phyloP scores from a whole-genome alignment of 2,329 filamentous ascomycete genomes.

The Cercospora nicotianae region DNA sequence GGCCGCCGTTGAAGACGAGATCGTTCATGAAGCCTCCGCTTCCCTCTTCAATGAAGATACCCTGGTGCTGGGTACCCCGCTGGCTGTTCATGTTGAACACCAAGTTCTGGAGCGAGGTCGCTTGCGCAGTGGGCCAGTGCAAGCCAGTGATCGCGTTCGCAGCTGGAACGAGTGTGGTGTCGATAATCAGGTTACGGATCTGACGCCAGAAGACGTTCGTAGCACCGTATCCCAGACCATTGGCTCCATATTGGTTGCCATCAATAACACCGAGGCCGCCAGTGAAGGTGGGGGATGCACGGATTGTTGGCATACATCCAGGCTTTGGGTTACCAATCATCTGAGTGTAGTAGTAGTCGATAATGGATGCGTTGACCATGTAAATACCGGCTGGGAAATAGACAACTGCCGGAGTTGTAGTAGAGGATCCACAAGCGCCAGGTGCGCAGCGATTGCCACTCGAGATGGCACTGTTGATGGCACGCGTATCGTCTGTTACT shows the following conservation, averaged over 20 bases:
- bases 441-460: slow-evolving; percentile 46
- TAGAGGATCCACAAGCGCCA: slow-evolving; percentile 46
- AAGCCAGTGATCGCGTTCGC: slow-evolving; percentile 45
- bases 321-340: slow-evolving; percentile 60
- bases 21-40: slow-evolving; percentile 51
- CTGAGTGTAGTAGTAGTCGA: slow-evolving; percentile 64
- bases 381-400: slow-evolving; percentile 63
- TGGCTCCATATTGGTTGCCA: slow-evolving; percentile 53
- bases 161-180: slow-evolving; percentile 54
- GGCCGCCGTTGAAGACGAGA: slow-evolving; percentile 47
- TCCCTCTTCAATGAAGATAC: slow-evolving; percentile 47
- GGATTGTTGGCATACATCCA: slow-evolving; percentile 53
- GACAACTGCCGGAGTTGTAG: slow-evolving; percentile 56
- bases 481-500: slow-evolving; percentile 57
- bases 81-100: slow-evolving; percentile 48
- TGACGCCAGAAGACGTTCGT: slow-evolving; percentile 66
- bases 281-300: slow-evolving; percentile 53
- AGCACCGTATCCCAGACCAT: slow-evolving; percentile 43
- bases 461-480: slow-evolving; percentile 51
- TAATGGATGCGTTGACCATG: slow-evolving; percentile 55
- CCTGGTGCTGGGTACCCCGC: slow-evolving; percentile 50
- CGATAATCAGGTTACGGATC: slow-evolving; percentile 65
- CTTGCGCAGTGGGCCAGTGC: slow-evolving; percentile 50
- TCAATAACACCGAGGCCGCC: slow-evolving; percentile 59
- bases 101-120: slow-evolving; percentile 48